Percentiles rank a stretch among this genome's conserved stretches.
phyloP scores from a whole-genome alignment of 2,329 filamentous ascomycete species.

The Trichoderma brevicompactum region DNA sequence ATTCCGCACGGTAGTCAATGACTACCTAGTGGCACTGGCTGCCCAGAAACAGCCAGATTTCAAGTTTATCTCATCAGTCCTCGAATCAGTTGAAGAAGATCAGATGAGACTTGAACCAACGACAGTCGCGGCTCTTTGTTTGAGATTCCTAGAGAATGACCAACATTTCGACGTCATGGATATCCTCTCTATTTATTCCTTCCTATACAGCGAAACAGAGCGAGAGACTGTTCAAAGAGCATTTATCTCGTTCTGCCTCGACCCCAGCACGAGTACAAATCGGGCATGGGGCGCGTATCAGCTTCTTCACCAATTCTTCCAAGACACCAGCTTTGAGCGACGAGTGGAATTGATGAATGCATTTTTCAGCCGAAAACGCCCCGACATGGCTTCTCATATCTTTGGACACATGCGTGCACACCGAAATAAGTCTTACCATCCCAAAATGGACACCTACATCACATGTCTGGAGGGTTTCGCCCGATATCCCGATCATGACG shows the following conservation, averaged over 20 bases:
- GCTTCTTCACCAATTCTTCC: conserved; percentile 67
- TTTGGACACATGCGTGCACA: conserved; percentile 95
- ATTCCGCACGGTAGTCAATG: conserved; percentile 69
- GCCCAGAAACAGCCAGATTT: conserved; percentile 64
- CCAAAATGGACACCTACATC: conserved; percentile 75
- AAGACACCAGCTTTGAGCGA: conserved; percentile 65
- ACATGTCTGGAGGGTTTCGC: conserved; percentile 77
- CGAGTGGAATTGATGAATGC: conserved; percentile 77
- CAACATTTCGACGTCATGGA: conserved; percentile 81
- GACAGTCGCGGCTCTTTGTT: conserved; percentile 74
- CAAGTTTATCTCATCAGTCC: conserved; percentile 71
- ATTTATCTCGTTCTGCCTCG: conserved; percentile 70
- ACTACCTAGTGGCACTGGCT: conserved; percentile 72
- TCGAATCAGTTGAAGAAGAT: conserved; percentile 73
- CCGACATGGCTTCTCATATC: conserved; percentile 83
- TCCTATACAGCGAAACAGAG: conserved; percentile 71
- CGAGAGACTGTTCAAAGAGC: conserved; percentile 67
- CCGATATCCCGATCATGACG: conserved; percentile 56
- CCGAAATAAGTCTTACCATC: conserved; percentile 63
- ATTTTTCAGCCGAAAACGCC: conserved; percentile 77
- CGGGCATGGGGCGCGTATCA: conserved; percentile 69
- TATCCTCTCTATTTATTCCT: conserved; percentile 75
- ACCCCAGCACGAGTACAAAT: conserved; percentile 64
- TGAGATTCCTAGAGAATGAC: conserved; percentile 73
- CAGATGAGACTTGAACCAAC: conserved; percentile 71